Percentiles rank a stretch among this genome's conserved stretches.
Conservation (phyloP, 164 flowering plant species). For the Kalanchoe fedtschenkoi region DNA sequence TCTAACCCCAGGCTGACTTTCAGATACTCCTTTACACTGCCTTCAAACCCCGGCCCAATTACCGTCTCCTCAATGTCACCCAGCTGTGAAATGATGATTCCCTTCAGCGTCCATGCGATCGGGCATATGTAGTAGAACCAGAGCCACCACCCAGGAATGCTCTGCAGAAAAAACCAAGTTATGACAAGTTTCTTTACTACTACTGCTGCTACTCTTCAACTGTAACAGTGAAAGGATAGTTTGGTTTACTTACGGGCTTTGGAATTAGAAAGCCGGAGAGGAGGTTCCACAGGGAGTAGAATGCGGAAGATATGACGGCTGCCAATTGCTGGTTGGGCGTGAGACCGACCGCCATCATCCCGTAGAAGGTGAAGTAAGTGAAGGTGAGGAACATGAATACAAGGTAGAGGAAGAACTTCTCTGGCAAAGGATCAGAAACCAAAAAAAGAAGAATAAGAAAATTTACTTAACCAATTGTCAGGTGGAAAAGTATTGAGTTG, state of each 20-base stretch:
- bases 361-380: constrained; percentile 75
- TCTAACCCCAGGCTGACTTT: constrained; percentile 39
- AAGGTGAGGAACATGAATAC: constrained; percentile 84
- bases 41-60: constrained; percentile 44
- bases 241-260: constrained; percentile 40
- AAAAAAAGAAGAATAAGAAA: too few species aligned
- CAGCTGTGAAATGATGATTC: constrained; percentile 66
- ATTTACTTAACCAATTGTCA: background rate
- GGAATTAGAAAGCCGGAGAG: constrained; percentile 83
- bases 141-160: constrained; percentile 81
- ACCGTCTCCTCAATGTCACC: constrained; percentile 56
- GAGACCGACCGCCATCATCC: constrained; percentile 90
- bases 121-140: constrained; percentile 87
- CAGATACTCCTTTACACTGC: constrained; percentile 57
- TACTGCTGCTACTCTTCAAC: background rate
- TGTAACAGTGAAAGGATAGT: background rate
- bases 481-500: background rate
- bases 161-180: constrained; percentile 21
- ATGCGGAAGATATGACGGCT: constrained; percentile 77
- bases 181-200: too few species aligned
- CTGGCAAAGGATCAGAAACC: constrained; percentile 34
- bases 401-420: constrained; percentile 50
- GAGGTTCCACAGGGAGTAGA: constrained; percentile 88
- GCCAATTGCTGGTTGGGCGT: constrained; percentile 63
- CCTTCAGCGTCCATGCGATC: constrained; percentile 71